phyloP scores from a whole-genome alignment of 305 asterid genomes.

The Salvia sclarea region DNA sequence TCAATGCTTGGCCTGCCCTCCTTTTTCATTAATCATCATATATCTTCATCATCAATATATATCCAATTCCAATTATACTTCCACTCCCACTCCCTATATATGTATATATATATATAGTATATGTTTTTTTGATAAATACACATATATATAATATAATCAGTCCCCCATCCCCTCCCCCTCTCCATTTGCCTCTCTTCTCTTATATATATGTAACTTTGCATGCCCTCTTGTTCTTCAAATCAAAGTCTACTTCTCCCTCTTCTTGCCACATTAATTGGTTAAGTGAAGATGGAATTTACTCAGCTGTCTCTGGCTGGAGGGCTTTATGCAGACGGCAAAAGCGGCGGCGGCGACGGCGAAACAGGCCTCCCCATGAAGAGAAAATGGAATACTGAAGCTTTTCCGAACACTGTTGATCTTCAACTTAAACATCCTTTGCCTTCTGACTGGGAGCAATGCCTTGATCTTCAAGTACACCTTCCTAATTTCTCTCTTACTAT shows the following conservation, averaged over 20 bases:
- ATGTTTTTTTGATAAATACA: too few relatives aligned
- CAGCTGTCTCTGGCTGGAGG: constrained; percentile 46
- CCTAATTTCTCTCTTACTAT: too few relatives aligned
- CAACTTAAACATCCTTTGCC: constrained; percentile 59
- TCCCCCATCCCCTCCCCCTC: too few relatives aligned
- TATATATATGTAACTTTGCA: constrained; percentile 22
- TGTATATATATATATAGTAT: too few relatives aligned
- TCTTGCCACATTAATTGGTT: neutral
- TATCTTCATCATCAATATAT: too few relatives aligned
- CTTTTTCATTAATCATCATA: constrained; percentile 24
- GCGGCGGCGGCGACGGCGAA: constrained; percentile 2
- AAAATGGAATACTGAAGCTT: constrained; percentile 34
- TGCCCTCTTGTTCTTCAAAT: neutral
- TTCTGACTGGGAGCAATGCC: constrained; percentile 67
- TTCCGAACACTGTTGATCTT: constrained; percentile 44
- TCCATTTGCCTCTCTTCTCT: too few relatives aligned
- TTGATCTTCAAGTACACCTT: constrained; percentile 53
- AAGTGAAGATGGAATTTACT: constrained; percentile 42
- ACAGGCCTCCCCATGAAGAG: constrained; percentile 45
- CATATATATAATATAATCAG: too few relatives aligned
- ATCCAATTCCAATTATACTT: too few relatives aligned
- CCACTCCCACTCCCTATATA: too few relatives aligned
- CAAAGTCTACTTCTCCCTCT: neutral
- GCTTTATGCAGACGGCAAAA: neutral
- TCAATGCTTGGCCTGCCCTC: constrained; percentile 51